Evolutionary conservation across 1,284 basidiomycete species (phyloP).

Genomic region (Agroathelia rolfsii): DNA sequence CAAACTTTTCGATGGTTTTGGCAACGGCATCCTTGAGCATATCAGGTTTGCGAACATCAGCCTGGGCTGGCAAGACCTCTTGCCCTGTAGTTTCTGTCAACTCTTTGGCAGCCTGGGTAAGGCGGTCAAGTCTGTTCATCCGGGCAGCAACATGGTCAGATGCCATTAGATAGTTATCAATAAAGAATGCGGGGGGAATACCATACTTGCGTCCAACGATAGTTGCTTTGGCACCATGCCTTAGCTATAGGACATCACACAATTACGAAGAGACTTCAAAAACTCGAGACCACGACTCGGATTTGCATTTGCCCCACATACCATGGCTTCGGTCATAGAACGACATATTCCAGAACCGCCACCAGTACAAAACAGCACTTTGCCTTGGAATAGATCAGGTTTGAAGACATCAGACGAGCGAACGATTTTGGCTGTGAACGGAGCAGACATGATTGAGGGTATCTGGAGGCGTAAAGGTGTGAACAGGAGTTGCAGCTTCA

Average conservation of each 20-base stretch:
- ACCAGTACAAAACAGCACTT: constrained; percentile 90
- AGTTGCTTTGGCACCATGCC: constrained; percentile 71
- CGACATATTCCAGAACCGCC: constrained; percentile 90
- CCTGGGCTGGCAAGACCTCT: constrained; percentile 66
- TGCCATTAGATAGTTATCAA: too few species aligned
- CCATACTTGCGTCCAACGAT: constrained; percentile 83
- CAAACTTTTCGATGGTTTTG: constrained; percentile 69
- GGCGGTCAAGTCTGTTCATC: constrained; percentile 70
- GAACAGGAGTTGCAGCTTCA: too few species aligned
- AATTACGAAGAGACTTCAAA: constrained; percentile 42
- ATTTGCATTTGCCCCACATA: constrained; percentile 24
- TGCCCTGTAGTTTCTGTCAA: constrained; percentile 63
- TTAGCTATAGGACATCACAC: too few species aligned
- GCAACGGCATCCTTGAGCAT: constrained; percentile 71
- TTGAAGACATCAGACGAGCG: constrained; percentile 63
- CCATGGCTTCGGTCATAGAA: constrained; percentile 75
- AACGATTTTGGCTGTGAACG: too few species aligned
- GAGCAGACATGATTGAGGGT: too few species aligned
- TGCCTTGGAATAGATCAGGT: constrained; percentile 79
- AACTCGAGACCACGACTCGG: constrained; percentile 2
- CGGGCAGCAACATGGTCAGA: constrained; percentile 1
- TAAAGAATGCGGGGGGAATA: background rate
- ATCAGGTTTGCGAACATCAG: constrained; percentile 76
- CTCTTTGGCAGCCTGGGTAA: constrained; percentile 62
- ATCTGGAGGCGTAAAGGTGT: too few species aligned